These are phyloP conservation scores for Fusarium metavorans DNA, from an alignment of 2,329 filamentous ascomycete species.

Conservation along the genomic window DNA sequence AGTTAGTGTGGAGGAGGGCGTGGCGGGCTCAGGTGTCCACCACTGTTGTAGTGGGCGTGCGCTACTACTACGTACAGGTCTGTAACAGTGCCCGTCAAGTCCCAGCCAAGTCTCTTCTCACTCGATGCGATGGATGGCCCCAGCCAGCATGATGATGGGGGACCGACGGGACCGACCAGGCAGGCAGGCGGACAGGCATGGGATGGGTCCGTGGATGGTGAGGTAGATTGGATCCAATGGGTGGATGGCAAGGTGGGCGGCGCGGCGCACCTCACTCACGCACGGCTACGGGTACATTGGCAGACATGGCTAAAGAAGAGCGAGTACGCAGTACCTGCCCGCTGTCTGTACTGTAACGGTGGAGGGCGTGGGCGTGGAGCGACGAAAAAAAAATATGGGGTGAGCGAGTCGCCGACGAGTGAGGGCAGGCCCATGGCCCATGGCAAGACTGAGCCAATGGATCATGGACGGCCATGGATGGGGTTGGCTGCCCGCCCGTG, in stretches of 20 bases:
- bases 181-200: neutral
- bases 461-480: slow-evolving; percentile 12
- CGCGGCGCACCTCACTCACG: slow-evolving; percentile 40
- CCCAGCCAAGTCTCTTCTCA: slow-evolving; percentile 17
- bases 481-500: slow-evolving; percentile 6
- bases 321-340: neutral
- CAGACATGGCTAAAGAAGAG: neutral
- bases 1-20: slow-evolving; percentile 43
- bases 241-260: slow-evolving; percentile 19
- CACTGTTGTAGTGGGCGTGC: slow-evolving; percentile 25
- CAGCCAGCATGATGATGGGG: slow-evolving; percentile 1
- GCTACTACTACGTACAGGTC: slow-evolving; percentile 3
- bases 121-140: neutral
- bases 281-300: slow-evolving; percentile 39
- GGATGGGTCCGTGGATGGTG: slow-evolving; percentile 8
- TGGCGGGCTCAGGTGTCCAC: slow-evolving; percentile 39
- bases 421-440: neutral
- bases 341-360: neutral
- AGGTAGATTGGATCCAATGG: slow-evolving; percentile 18
- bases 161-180: neutral
- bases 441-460: slow-evolving; percentile 14
- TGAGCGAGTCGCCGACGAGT: slow-evolving; percentile 25
- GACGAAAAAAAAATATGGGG: slow-evolving; percentile 23
- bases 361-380: slow-evolving; percentile 24
- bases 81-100: slow-evolving; percentile 35